Conservation (phyloP, 2,329 filamentous ascomycete species). For the Teratosphaeria destructans region DNA sequence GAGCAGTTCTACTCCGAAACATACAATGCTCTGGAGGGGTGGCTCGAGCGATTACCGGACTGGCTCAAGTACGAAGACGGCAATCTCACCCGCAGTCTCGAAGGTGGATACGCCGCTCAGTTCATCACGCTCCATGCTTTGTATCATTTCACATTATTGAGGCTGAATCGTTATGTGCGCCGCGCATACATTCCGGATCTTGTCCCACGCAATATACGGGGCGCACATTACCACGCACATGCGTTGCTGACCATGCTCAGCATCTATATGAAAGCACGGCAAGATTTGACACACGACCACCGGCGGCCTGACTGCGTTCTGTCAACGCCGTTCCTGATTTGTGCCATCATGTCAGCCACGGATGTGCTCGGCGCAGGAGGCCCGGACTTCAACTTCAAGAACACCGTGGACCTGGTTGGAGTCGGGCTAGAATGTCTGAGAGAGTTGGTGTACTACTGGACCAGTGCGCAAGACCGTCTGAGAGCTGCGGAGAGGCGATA, state of each 20-base stretch:
- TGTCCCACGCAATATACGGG: conserved; percentile 37
- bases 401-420: conserved; percentile 44
- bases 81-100: conserved; percentile 48
- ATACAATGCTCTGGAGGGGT: conserved; percentile 45
- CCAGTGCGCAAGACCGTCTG: conserved; percentile 43
- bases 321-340: conserved; percentile 47
- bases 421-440: conserved; percentile 46
- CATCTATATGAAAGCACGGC: conserved; percentile 11
- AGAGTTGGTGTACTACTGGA: conserved; percentile 50
- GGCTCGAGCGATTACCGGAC: conserved; percentile 47
- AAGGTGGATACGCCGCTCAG: conserved; percentile 44
- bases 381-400: conserved; percentile 39
- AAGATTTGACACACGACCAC: conserved; percentile 7
- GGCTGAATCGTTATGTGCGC: conserved; percentile 52
- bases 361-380: conserved; percentile 57
- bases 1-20: conserved; percentile 45
- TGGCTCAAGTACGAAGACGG: conserved; percentile 44
- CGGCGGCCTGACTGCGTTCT: conserved; percentile 37
- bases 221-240: conserved; percentile 43
- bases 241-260: conserved; percentile 36
- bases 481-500: conserved; percentile 40
- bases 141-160: conserved; percentile 55
- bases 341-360: conserved; percentile 51
- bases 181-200: conserved; percentile 33
- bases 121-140: conserved; percentile 57